Percentiles rank a stretch among this genome's conserved stretches.
Conservation (phyloP, 164 flowering plant species). For the Brasenia schreberi region DNA sequence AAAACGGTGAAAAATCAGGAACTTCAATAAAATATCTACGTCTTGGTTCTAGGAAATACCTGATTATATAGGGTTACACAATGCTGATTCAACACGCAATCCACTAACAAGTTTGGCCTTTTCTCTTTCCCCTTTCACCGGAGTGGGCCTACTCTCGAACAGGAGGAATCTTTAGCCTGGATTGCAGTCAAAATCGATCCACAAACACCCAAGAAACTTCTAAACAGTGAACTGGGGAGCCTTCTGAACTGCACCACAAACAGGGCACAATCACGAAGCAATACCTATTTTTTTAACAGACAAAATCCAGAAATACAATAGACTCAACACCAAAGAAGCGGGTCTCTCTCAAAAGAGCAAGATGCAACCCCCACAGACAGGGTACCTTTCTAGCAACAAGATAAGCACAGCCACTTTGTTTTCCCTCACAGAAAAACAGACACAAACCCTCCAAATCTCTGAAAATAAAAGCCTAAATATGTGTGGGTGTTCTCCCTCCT, state of each 20-base stretch:
- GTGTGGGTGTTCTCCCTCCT: not conserved
- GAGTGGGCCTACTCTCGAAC: not conserved
- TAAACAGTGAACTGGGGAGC: not conserved
- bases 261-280: no score
- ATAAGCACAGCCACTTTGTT: not conserved
- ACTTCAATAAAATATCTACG: not conserved
- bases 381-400: not conserved
- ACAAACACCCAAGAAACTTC: not conserved
- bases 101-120: not conserved
- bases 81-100: not conserved
- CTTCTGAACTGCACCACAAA: not conserved
- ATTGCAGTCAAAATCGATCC: not conserved
- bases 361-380: not conserved
- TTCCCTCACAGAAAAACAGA: not conserved
- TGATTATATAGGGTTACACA: not conserved
- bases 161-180: not conserved
- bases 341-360: not conserved
- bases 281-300: no score
- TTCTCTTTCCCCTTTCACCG: not conserved
- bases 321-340: not conserved
- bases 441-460: not conserved
- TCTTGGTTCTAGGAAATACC: not conserved
- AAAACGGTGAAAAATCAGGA: not conserved
- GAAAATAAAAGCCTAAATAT: not conserved
- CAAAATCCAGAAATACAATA: not conserved